phyloP scores from a whole-genome alignment of 75 land plant species.

The Picea sitchensis region DNA sequence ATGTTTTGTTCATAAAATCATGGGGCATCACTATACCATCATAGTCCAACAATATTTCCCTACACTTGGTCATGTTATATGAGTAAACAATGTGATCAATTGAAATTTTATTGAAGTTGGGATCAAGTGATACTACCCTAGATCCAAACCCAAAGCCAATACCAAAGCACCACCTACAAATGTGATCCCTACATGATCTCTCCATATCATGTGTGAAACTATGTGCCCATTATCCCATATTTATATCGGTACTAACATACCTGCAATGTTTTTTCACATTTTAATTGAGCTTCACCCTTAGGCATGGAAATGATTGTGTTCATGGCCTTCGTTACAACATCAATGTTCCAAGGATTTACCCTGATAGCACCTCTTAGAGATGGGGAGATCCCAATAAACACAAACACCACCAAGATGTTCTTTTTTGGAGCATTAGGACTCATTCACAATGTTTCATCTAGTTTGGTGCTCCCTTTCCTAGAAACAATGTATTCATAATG shows the following conservation, averaged over 20 bases:
- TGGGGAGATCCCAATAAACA: conserved; percentile 72
- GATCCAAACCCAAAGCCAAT: conserved; percentile 75
- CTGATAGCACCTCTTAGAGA: conserved; percentile 72
- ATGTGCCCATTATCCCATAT: conserved; percentile 71
- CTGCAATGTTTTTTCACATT: conserved; percentile 68
- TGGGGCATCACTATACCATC: conserved; percentile 16
- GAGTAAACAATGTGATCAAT: conserved; percentile 63
- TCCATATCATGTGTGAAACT: conserved; percentile 62
- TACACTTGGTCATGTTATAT: conserved; percentile 54
- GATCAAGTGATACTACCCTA: conserved; percentile 64
- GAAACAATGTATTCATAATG: too few species aligned
- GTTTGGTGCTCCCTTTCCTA: too few species aligned
- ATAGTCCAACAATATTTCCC: conserved; percentile 71
- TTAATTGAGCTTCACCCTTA: conserved; percentile 47
- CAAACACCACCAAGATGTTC: conserved; percentile 71
- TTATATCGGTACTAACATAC: conserved; percentile 70
- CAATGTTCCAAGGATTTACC: conserved; percentile 81
- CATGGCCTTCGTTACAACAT: conserved; percentile 76
- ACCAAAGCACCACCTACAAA: conserved; percentile 61
- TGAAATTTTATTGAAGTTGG: conserved; percentile 57
- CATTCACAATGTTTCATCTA: conserved; percentile 30
- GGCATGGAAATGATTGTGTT: conserved; percentile 41
- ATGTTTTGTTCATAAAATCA: too few species aligned
- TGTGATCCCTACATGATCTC: conserved; percentile 64
- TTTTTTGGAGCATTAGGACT: conserved; percentile 28